Evolutionary conservation across 2,329 filamentous ascomycete genomes (phyloP).

Genomic region (Aspergillus alliaceus): DNA sequence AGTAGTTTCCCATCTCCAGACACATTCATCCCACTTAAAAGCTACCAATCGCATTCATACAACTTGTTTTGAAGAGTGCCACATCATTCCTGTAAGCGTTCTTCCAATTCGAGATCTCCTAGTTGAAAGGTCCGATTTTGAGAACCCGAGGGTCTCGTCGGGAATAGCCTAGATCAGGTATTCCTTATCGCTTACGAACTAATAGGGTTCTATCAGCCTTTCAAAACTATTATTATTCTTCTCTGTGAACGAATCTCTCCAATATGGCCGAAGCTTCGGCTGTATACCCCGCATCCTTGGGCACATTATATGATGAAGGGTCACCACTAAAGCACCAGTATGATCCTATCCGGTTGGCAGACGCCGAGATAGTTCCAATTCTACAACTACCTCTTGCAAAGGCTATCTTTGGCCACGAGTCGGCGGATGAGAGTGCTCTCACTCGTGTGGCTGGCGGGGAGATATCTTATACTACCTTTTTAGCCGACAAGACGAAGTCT

Average conservation of each 20-base stretch:
- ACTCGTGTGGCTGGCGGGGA: constrained; percentile 31
- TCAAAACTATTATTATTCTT: too few species aligned
- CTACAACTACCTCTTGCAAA: constrained; percentile 39
- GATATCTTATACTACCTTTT: constrained; percentile 38
- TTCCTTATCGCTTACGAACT: too few species aligned
- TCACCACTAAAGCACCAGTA: constrained; percentile 30
- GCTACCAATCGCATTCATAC: background rate
- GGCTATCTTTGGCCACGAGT: constrained; percentile 39
- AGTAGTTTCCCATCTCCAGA: background rate
- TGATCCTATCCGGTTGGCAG: constrained; percentile 36
- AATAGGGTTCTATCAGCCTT: too few species aligned
- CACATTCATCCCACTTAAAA: background rate
- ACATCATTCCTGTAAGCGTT: background rate
- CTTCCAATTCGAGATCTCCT: background rate
- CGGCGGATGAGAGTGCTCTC: constrained; percentile 26
- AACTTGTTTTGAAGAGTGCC: too few species aligned
- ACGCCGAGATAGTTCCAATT: constrained; percentile 32
- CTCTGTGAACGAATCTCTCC: too few species aligned
- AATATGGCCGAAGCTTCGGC: constrained; percentile 27
- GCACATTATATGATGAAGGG: constrained; percentile 33
- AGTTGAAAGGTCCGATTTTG: background rate
- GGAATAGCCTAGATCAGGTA: too few species aligned
- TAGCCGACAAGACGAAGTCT: constrained; percentile 34
- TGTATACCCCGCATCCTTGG: constrained; percentile 28
- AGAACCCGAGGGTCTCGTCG: background rate